Percentiles rank a stretch among this genome's conserved stretches.
These are phyloP conservation scores for Antitrichia curtipendula DNA, from an alignment of 225 moss, liverwort and hornwort genomes.

Conservation along the genomic window DNA sequence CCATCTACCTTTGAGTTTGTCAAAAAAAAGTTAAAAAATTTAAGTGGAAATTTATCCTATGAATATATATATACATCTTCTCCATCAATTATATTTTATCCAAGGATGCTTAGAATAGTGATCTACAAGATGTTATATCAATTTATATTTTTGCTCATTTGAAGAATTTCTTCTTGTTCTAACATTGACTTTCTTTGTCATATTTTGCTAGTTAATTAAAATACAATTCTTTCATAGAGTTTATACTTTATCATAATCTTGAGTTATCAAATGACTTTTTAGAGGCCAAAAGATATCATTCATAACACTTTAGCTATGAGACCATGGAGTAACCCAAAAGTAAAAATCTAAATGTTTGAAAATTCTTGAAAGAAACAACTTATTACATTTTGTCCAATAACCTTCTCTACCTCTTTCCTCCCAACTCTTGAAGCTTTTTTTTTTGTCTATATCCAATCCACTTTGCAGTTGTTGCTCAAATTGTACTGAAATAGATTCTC, in stretches of 20 bases:
- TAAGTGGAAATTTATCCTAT: neutral
- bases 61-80: neutral
- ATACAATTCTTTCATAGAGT: no score
- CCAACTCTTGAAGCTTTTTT: neutral
- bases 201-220: no score
- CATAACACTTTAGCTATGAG: neutral
- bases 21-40: no score
- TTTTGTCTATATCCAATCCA: no score
- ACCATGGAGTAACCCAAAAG: no score
- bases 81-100: neutral
- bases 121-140: neutral
- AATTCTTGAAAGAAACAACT: neutral
- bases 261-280: neutral
- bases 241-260: neutral
- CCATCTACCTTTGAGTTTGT: no score
- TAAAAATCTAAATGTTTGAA: neutral
- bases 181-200: no score
- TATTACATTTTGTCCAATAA: no score
- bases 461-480: neutral
- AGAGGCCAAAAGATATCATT: neutral
- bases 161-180: neutral
- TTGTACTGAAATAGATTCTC: neutral
- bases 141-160: neutral
- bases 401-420: neutral
- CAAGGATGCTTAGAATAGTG: neutral